Percentiles rank a stretch among this genome's conserved stretches.
phyloP scores from a whole-genome alignment of 371 early-diverging fungal genomes.

The Choanephora cucurbitarum region DNA sequence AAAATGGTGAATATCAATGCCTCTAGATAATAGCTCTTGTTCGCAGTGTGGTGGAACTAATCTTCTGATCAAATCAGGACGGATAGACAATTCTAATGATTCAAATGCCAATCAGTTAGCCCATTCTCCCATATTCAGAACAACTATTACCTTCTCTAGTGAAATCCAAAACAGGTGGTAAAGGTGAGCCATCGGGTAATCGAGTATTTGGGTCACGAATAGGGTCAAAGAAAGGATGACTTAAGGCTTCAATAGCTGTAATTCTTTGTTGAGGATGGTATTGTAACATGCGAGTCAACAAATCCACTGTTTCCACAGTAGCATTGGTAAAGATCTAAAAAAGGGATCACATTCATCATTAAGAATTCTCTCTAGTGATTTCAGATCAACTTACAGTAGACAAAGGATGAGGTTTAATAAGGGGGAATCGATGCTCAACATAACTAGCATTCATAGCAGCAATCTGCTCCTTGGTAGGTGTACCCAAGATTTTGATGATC shows the following conservation, averaged over 20 bases:
- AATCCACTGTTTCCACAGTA: slow-evolving; percentile 80
- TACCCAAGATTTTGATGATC: slow-evolving; percentile 99
- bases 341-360: too few species aligned
- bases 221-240: slow-evolving; percentile 95
- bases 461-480: slow-evolving; percentile 95
- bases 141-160: slow-evolving; percentile 62
- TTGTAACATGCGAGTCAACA: slow-evolving; percentile 85
- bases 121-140: background rate
- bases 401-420: slow-evolving; percentile 94
- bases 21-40: slow-evolving; percentile 51
- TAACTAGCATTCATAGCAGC: slow-evolving; percentile 96
- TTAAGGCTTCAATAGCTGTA: slow-evolving; percentile 92
- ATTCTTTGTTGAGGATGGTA: slow-evolving; percentile 92
- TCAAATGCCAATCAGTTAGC: background rate
- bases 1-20: slow-evolving; percentile 50
- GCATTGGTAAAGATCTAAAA: slow-evolving; percentile 70
- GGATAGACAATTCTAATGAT: slow-evolving; percentile 50
- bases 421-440: slow-evolving; percentile 97
- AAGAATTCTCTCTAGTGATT: too few species aligned
- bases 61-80: slow-evolving; percentile 57
- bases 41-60: slow-evolving; percentile 69
- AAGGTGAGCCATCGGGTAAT: slow-evolving; percentile 74
- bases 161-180: slow-evolving; percentile 92
- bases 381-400: slow-evolving; percentile 67
- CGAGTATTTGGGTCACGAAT: slow-evolving; percentile 80